phyloP scores from a whole-genome alignment of 768 basidiomycete species.

The Phallus indusiatus region DNA sequence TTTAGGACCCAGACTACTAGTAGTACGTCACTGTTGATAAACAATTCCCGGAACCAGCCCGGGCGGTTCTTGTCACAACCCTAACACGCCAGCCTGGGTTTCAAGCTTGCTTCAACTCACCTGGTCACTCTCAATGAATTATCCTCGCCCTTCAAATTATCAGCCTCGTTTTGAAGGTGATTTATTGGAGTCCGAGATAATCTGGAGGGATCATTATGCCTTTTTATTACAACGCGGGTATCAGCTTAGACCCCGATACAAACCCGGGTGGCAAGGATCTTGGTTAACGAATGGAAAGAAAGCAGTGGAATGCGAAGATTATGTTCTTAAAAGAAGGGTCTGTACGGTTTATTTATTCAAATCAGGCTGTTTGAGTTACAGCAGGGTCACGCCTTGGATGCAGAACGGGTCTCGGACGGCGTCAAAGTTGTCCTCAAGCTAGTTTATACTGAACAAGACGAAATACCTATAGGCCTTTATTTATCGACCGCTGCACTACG shows the following conservation, averaged over 20 bases:
- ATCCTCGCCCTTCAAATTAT: too few relatives aligned
- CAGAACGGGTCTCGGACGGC: not conserved
- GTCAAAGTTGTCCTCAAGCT: conserved; percentile 16
- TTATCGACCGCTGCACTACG: not conserved
- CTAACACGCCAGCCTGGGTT: too few relatives aligned
- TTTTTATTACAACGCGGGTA: conserved; percentile 27
- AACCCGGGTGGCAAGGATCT: conserved; percentile 25
- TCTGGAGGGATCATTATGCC: conserved; percentile 19
- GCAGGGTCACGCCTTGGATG: conserved; percentile 2
- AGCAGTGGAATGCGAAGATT: conserved; percentile 6
- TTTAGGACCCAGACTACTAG: too few relatives aligned
- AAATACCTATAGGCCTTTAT: not conserved
- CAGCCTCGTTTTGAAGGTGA: not conserved
- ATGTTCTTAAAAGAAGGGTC: not conserved
- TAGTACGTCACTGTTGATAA: too few relatives aligned
- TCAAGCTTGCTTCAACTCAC: too few relatives aligned
- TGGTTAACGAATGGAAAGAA: conserved; percentile 17
- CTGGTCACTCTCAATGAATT: too few relatives aligned
- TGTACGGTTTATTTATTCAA: not conserved
- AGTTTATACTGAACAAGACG: not conserved
- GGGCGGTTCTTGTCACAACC: too few relatives aligned
- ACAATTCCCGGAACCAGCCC: too few relatives aligned
- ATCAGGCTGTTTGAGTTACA: not conserved
- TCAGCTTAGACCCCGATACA: conserved; percentile 23
- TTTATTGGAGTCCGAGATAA: not conserved